A percentile compares a stretch with the other conserved stretches of the same genome.
Evolutionary conservation across 2,329 filamentous ascomycete genomes (phyloP).

Genomic region (Emmonsiellopsis sp.): DNA sequence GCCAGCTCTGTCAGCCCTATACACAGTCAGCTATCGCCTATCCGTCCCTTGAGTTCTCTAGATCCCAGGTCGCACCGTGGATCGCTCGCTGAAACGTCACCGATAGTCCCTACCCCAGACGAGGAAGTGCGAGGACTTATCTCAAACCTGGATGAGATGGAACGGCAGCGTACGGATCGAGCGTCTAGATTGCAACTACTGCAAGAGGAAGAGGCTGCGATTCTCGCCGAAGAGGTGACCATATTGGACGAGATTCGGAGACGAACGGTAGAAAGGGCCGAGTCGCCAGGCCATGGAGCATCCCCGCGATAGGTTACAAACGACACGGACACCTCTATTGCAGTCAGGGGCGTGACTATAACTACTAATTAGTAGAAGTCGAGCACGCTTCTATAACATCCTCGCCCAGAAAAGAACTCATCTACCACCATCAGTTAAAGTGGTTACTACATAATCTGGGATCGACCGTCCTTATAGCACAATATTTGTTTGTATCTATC

Average conservation of each 20-base stretch:
- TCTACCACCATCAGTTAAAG: no score
- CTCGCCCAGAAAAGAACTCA: no score
- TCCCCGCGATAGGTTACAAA: no score
- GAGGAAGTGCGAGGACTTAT: not conserved
- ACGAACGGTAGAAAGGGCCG: no score
- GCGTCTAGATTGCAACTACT: not conserved
- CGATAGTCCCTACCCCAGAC: not conserved
- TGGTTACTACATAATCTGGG: no score
- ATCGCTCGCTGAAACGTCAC: not conserved
- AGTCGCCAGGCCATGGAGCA: no score
- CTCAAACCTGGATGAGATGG: not conserved
- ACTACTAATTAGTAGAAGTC: no score
- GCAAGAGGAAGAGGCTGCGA: not conserved
- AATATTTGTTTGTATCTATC: no score
- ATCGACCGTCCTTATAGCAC: no score
- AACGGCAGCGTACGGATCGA: not conserved
- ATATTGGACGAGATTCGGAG: not conserved
- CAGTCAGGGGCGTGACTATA: no score
- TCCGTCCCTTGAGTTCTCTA: not conserved
- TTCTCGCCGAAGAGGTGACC: not conserved
- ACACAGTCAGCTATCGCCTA: not conserved
- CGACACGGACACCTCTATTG: no score
- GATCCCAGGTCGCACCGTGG: not conserved
- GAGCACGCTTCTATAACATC: no score
- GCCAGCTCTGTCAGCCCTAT: not conserved